Evolutionary conservation across 306 rosid species (phyloP).

Genomic region (Vigna angularis): DNA sequence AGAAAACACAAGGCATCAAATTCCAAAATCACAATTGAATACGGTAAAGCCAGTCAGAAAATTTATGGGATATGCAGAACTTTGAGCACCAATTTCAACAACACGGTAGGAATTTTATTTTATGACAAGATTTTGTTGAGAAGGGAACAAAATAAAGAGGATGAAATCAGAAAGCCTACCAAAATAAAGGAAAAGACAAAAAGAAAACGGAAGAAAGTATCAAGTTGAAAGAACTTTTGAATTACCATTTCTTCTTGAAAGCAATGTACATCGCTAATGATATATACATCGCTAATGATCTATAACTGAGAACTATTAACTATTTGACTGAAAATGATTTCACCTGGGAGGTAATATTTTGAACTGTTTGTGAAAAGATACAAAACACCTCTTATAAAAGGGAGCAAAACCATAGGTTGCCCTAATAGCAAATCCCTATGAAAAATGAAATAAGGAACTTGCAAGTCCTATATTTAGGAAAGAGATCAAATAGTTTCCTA

Average conservation of each 20-base stretch:
- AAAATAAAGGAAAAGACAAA: constrained; percentile 5
- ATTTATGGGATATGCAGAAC: background rate
- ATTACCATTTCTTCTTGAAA: constrained; percentile 8
- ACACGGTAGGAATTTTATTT: constrained; percentile 8
- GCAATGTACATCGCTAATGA: constrained; percentile 8
- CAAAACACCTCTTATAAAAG: background rate
- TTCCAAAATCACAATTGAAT: constrained; percentile 11
- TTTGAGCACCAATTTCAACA: constrained; percentile 23
- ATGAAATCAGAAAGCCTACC: constrained; percentile 4
- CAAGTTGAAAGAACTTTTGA: background rate
- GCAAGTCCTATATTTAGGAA: too few relatives aligned
- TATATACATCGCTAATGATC: background rate
- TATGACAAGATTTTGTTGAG: background rate
- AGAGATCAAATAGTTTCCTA: too few relatives aligned
- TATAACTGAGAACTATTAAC: constrained; percentile 14
- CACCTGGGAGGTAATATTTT: too few relatives aligned
- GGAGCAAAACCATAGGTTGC: background rate
- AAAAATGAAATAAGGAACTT: too few relatives aligned
- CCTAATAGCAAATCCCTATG: background rate
- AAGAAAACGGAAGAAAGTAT: background rate
- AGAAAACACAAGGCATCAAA: constrained; percentile 10
- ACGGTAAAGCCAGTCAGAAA: background rate
- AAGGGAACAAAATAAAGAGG: background rate
- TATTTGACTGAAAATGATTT: constrained; percentile 35
- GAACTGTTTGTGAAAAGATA: background rate